Conservation (phyloP, 2,329 filamentous ascomycete species). For the Tetracladium maxilliforme region DNA sequence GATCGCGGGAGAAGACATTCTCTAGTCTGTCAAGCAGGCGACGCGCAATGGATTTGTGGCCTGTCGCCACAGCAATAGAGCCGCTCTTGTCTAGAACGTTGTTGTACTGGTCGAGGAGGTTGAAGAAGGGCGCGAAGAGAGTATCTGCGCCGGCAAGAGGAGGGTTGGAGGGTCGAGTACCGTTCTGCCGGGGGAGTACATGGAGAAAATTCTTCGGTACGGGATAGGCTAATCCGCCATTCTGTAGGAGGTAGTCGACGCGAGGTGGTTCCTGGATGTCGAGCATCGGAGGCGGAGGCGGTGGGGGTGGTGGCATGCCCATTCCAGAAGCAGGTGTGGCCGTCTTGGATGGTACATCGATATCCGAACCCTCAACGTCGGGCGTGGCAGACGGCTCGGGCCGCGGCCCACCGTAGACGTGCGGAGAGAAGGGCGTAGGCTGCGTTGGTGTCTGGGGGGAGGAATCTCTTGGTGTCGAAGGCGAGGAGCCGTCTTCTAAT, state of each 20-base stretch:
- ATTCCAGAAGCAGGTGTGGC: neutral
- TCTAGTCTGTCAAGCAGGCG: slow-evolving; percentile 80
- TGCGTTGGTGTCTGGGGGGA: slow-evolving; percentile 48
- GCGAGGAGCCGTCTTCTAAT: no score
- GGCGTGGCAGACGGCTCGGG: slow-evolving; percentile 17
- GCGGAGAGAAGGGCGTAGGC: slow-evolving; percentile 31
- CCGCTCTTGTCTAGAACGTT: slow-evolving; percentile 70
- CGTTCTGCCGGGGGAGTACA: slow-evolving; percentile 40
- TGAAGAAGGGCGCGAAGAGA: slow-evolving; percentile 72
- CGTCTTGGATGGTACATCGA: slow-evolving; percentile 10
- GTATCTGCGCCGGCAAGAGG: slow-evolving; percentile 53
- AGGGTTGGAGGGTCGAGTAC: slow-evolving; percentile 34
- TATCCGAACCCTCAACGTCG: slow-evolving; percentile 20
- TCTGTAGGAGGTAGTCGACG: slow-evolving; percentile 83
- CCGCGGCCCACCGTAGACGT: slow-evolving; percentile 24
- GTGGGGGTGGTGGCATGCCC: slow-evolving; percentile 52
- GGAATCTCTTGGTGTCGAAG: no score
- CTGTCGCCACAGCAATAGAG: slow-evolving; percentile 86
- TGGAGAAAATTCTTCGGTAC: slow-evolving; percentile 63
- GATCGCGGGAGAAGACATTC: slow-evolving; percentile 84
- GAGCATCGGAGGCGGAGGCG: slow-evolving; percentile 37
- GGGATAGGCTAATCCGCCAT: slow-evolving; percentile 63
- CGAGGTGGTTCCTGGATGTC: slow-evolving; percentile 67
- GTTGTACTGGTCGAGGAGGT: slow-evolving; percentile 73
- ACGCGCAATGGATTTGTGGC: slow-evolving; percentile 86